Evolutionary conservation across 2,329 filamentous ascomycete genomes (phyloP), one percentile per base, ranked within the genome.

Genomic region (Pezicula radicicola): DNA sequence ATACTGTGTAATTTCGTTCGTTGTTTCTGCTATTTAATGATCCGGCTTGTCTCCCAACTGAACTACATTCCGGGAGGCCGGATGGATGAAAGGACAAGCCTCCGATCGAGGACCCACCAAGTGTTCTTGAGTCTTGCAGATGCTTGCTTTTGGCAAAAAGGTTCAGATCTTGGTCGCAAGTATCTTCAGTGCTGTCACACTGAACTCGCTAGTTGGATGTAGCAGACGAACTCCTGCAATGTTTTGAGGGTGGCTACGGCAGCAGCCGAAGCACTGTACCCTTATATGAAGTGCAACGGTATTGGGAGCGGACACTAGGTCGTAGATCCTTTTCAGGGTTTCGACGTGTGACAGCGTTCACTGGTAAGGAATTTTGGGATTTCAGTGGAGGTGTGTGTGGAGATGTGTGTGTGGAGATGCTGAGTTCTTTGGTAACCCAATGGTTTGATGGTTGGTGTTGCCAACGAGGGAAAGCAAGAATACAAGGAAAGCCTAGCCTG

Each of bases 281-380:
- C 49, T 50, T 45, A 43, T 54, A 48, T 52, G 51, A 52, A 42
- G 39, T 42, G 39, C 53, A 53, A 41, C 44, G 45, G 39, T 48
- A 43, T 53, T 19, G 52, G 51, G 39, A 55, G 52, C 52, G 53
- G 54, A 43, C 46, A 48, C 41, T 36, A 50, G 19, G 42, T 47
- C 35, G 55, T 44, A 50, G 55, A 60, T 57, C 42, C 55, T 45
- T 40, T 30, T 47, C 30, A 57, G 57, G 42, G 45, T 58, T 21
- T 35, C 19, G 27, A 54, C 42, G 49, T 49, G 48, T 53, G 56
- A 51, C 49, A 54, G 48, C 46, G 43, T 52, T 48, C 44, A 57
- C 55, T 56, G 55, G 52, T 45, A 41, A 48, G 15, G 37, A 52
- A 42, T 35, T 42, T 30, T 44, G 46, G 36, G 45, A 45, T 19